Evolutionary conservation across 208 protist species (phyloP).

Genomic region (Wallacemonas sp.): DNA sequence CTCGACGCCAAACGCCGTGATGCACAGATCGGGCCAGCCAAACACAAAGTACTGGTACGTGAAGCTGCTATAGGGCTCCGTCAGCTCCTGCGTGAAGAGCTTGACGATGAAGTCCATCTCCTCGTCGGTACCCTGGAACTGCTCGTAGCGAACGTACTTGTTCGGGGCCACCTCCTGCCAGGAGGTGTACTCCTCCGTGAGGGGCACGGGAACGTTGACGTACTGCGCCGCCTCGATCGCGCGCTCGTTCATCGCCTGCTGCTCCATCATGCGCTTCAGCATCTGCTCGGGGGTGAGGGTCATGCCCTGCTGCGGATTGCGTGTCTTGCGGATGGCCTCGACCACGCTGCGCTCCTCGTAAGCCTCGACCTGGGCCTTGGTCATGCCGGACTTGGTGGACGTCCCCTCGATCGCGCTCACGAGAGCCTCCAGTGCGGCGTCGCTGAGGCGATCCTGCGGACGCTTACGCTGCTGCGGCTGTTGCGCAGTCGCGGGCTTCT

Average conservation of each 20-base stretch:
- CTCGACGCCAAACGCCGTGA: constrained; percentile 82
- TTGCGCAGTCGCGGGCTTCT: constrained; percentile 27
- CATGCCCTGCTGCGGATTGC: constrained; percentile 18
- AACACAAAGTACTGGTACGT: constrained; percentile 99
- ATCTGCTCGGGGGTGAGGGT: constrained; percentile 36
- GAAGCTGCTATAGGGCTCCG: constrained; percentile 99
- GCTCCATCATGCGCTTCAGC: constrained; percentile 32
- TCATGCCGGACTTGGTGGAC: constrained; percentile 62
- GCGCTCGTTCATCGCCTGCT: constrained; percentile 43
- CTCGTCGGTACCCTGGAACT: constrained; percentile 67
- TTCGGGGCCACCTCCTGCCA: constrained; percentile 73
- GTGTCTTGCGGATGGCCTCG: constrained; percentile 31
- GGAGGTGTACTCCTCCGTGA: constrained; percentile 42
- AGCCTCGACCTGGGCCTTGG: constrained; percentile 56
- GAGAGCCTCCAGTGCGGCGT: constrained; percentile 57
- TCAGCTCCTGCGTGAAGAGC: constrained; percentile 95
- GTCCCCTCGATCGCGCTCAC: constrained; percentile 71
- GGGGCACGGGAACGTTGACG: constrained; percentile 56
- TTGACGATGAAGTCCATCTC: constrained; percentile 92
- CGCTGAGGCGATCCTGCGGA: constrained; percentile 29
- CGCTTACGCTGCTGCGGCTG: constrained; percentile 34
- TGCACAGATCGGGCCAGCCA: constrained; percentile 95
- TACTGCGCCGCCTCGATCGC: constrained; percentile 51
- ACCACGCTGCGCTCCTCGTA: constrained; percentile 42
- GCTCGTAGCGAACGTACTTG: constrained; percentile 82